Percentiles rank a stretch among this genome's conserved stretches.
Evolutionary conservation across 176 grass and related monocot species (phyloP).

Genomic region (Neostapfia colusana): DNA sequence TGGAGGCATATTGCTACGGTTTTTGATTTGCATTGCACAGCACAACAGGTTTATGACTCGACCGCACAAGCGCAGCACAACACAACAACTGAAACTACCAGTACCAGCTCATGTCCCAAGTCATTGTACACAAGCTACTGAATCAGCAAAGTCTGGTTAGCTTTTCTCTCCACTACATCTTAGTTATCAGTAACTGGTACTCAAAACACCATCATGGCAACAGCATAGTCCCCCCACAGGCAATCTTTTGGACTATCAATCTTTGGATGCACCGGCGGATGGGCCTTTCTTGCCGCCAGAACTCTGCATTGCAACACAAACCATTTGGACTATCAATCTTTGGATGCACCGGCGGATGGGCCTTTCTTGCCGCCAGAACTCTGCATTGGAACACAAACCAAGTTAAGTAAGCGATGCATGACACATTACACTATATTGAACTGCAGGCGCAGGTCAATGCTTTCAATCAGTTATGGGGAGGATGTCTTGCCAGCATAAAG

Average conservation of each 20-base stretch:
- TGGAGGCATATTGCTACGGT: no score
- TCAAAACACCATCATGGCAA: conserved; percentile 33
- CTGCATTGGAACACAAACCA: conserved; percentile 44
- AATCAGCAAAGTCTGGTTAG: conserved; percentile 20
- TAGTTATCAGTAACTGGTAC: conserved; percentile 46
- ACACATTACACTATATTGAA: neutral
- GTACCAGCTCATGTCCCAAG: neutral
- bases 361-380: conserved; percentile 67
- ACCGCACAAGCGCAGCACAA: conserved; percentile 15
- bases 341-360: conserved; percentile 45
- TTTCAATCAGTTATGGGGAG: neutral
- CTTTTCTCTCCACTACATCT: conserved; percentile 25
- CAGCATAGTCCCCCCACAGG: conserved; percentile 1
- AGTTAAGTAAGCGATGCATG: conserved; percentile 3
- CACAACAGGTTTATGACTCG: neutral
- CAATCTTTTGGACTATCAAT: neutral
- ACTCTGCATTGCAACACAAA: conserved; percentile 49
- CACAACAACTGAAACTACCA: conserved; percentile 4
- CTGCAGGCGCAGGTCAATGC: neutral
- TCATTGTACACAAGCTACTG: conserved; percentile 36
- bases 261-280: conserved; percentile 49
- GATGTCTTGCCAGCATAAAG: neutral
- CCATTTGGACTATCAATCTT: no score
- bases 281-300: conserved; percentile 66
- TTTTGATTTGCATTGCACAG: conserved; percentile 1